Evolutionary conservation across 108 stramenopile species (phyloP).

Genomic region (Fistulifera solaris): DNA sequence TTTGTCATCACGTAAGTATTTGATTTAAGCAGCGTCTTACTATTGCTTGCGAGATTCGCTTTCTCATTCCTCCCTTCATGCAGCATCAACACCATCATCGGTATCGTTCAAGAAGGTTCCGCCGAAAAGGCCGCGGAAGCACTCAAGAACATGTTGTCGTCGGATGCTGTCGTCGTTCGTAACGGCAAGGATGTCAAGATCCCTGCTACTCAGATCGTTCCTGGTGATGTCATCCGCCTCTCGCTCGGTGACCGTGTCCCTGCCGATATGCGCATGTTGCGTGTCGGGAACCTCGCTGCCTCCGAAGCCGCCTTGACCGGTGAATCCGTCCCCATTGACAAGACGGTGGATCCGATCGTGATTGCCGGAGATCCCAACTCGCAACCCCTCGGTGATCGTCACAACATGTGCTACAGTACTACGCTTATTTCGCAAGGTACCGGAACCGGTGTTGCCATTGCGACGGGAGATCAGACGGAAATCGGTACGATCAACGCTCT

Average conservation of each 20-base stretch:
- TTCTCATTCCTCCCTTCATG: not conserved
- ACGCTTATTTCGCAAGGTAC: conserved; percentile 86
- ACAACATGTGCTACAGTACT: conserved; percentile 83
- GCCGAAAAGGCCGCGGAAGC: conserved; percentile 74
- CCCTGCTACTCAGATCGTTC: conserved; percentile 57
- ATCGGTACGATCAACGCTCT: conserved; percentile 91
- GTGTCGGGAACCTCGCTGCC: conserved; percentile 55
- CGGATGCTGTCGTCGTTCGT: conserved; percentile 56
- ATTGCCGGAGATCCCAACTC: conserved; percentile 30
- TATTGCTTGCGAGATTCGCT: not conserved
- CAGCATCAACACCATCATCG: conserved; percentile 65
- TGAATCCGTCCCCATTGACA: conserved; percentile 84
- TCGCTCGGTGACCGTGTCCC: conserved; percentile 73
- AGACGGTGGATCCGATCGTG: conserved; percentile 48
- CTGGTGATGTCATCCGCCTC: conserved; percentile 69
- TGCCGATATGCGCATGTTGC: conserved; percentile 85
- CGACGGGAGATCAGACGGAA: conserved; percentile 84
- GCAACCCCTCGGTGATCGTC: conserved; percentile 72
- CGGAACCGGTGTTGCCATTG: conserved; percentile 75
- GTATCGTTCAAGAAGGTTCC: conserved; percentile 75
- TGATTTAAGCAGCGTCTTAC: not conserved
- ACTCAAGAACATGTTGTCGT: conserved; percentile 74
- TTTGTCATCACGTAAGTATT: conserved; percentile 43
- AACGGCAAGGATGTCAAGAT: conserved; percentile 55
- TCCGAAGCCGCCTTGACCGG: conserved; percentile 90